Percentiles rank a stretch among this genome's conserved stretches.
Conservation (phyloP, 2,329 filamentous ascomycete species). For the Seiridium unicorne region DNA sequence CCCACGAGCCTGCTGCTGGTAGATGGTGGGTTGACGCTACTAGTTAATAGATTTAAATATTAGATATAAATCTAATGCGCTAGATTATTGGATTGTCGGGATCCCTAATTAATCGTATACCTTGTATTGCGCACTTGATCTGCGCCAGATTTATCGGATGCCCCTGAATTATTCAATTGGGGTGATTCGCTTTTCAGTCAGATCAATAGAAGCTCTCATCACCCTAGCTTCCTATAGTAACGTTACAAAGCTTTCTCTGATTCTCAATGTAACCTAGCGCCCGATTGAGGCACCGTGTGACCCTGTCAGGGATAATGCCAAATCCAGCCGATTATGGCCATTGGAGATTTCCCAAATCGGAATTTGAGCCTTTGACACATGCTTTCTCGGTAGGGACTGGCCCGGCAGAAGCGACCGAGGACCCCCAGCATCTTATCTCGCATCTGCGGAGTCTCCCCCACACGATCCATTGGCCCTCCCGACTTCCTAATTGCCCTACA, state of each 20-base stretch:
- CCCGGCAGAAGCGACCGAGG: neutral
- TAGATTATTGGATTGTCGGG: no score
- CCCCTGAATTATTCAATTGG: no score
- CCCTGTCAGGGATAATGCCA: constrained; percentile 1
- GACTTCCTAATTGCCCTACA: neutral
- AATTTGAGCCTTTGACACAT: constrained; percentile 6
- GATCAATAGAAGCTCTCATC: no score
- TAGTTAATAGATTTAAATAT: no score
- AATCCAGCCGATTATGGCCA: neutral
- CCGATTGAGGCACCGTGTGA: neutral
- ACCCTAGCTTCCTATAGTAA: neutral
- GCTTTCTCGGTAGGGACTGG: neutral
- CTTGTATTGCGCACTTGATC: no score
- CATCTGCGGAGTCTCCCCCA: neutral
- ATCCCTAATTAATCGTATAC: no score
- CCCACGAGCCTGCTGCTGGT: no score
- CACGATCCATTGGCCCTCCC: neutral
- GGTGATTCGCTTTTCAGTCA: no score
- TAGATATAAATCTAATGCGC: no score
- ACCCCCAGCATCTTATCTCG: neutral
- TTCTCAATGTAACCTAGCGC: neutral
- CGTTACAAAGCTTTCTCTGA: neutral
- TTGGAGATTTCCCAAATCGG: constrained; percentile 1
- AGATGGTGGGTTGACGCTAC: no score
- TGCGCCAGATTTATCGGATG: no score